phyloP scores from a whole-genome alignment of 257 asterid genomes.

The Solanum chilense region DNA sequence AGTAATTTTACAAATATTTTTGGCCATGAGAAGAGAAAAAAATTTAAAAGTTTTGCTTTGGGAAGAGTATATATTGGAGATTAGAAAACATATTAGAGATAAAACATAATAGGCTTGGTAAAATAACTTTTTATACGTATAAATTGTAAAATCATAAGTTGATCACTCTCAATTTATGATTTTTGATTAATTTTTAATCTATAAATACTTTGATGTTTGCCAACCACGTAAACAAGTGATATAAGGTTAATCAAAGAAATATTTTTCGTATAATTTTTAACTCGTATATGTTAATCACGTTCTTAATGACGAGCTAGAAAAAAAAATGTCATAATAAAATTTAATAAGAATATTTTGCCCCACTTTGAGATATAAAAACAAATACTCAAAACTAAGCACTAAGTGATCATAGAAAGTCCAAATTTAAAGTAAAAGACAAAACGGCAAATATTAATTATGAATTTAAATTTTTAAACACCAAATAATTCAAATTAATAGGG shows the following conservation, averaged over 20 bases:
- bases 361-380: constrained; percentile 7
- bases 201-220: too few relatives aligned
- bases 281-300: background rate
- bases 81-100: background rate
- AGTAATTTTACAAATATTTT: background rate
- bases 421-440: constrained; percentile 27
- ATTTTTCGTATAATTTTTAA: background rate
- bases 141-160: background rate
- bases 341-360: background rate
- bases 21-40: background rate
- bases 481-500: constrained; percentile 18
- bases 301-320: background rate
- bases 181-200: too few relatives aligned
- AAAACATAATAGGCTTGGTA: background rate
- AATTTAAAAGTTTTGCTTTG: background rate
- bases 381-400: constrained; percentile 11
- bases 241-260: background rate
- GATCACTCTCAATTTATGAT: background rate
- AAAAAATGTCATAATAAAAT: background rate
- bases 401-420: constrained; percentile 41
- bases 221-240: background rate
- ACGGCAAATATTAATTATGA: constrained; percentile 31
- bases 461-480: constrained; percentile 10
- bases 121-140: too few relatives aligned
- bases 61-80: background rate